phyloP scores from a whole-genome alignment of 164 flowering plant genomes.

The Macadamia integrifolia region DNA sequence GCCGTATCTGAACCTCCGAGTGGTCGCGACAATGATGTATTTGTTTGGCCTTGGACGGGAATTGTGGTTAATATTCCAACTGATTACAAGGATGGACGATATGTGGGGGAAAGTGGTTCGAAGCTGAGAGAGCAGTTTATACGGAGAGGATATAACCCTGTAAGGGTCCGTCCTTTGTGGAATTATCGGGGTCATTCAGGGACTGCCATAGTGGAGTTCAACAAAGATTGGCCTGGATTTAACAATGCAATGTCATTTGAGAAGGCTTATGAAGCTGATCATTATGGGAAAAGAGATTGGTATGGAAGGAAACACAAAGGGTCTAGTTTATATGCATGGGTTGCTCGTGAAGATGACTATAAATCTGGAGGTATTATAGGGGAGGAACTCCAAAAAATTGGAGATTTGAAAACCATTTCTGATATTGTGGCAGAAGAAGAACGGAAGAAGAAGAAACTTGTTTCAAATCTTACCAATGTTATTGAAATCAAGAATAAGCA shows the following conservation, averaged over 20 bases:
- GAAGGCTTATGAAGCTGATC: constrained; percentile 58
- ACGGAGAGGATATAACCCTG: constrained; percentile 62
- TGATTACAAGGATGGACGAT: constrained; percentile 49
- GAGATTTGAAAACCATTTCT: constrained; percentile 66
- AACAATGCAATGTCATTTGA: constrained; percentile 76
- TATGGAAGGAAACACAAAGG: constrained; percentile 17
- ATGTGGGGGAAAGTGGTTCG: constrained; percentile 71
- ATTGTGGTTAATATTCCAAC: constrained; percentile 68
- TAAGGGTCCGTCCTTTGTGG: constrained; percentile 70
- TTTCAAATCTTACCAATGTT: constrained; percentile 49
- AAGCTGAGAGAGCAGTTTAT: constrained; percentile 56
- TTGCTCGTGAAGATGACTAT: constrained; percentile 86
- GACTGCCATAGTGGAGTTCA: constrained; percentile 62
- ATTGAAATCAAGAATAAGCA: constrained; percentile 59
- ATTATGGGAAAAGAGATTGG: constrained; percentile 82
- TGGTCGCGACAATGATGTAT: constrained; percentile 41
- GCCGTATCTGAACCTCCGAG: constrained; percentile 25
- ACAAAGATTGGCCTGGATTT: constrained; percentile 72
- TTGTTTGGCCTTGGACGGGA: constrained; percentile 83
- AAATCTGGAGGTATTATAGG: constrained; percentile 39
- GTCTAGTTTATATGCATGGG: constrained; percentile 74
- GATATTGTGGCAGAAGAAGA: constrained; percentile 72
- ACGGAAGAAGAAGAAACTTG: constrained; percentile 58
- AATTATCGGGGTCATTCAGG: constrained; percentile 72
- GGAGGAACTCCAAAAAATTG: constrained; percentile 60